phyloP scores from a whole-genome alignment of 2,329 filamentous ascomycete genomes.

The Aspergillus sp. region DNA sequence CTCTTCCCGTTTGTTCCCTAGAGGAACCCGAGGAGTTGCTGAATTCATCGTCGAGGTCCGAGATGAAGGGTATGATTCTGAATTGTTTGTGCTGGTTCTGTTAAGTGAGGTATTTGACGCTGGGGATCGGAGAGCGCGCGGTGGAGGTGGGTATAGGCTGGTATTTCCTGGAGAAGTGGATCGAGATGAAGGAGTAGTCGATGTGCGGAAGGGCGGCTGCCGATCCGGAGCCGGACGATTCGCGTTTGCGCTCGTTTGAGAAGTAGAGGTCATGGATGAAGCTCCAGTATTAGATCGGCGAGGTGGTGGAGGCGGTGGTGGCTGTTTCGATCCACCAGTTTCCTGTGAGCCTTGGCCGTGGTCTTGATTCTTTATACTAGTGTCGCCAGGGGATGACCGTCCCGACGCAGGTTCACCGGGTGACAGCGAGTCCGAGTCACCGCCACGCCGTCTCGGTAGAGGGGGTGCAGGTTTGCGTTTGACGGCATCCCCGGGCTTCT shows the following conservation, averaged over 20 bases:
- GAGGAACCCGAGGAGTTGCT: conserved; percentile 27
- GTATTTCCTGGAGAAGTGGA: conserved; percentile 30
- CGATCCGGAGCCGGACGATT: conserved; percentile 20
- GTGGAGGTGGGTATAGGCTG: conserved; percentile 21
- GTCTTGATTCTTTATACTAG: no score
- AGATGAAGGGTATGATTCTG: conserved; percentile 20
- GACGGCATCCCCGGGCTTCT: conserved; percentile 20
- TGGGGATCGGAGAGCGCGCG: conserved; percentile 20
- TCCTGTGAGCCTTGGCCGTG: no score
- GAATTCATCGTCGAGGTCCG: conserved; percentile 6
- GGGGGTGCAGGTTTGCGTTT: conserved; percentile 38
- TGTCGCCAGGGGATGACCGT: background rate
- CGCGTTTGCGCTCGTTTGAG: conserved; percentile 15
- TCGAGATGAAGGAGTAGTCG: conserved; percentile 21
- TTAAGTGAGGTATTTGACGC: conserved; percentile 23
- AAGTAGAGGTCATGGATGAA: conserved; percentile 17
- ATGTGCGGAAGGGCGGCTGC: conserved; percentile 27
- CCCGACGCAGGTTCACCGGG: background rate
- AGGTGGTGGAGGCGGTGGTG: conserved; percentile 32
- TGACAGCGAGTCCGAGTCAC: conserved; percentile 12
- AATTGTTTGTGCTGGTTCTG: conserved; percentile 17
- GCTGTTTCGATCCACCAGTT: conserved; percentile 23
- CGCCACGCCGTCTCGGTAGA: conserved; percentile 36
- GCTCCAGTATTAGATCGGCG: conserved; percentile 31
- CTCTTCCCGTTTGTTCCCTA: conserved; percentile 50